Percentiles rank a stretch among this genome's conserved stretches.
Evolutionary conservation across 129 eudicot genomes (phyloP).

Genomic region (Lactuca sativa): DNA sequence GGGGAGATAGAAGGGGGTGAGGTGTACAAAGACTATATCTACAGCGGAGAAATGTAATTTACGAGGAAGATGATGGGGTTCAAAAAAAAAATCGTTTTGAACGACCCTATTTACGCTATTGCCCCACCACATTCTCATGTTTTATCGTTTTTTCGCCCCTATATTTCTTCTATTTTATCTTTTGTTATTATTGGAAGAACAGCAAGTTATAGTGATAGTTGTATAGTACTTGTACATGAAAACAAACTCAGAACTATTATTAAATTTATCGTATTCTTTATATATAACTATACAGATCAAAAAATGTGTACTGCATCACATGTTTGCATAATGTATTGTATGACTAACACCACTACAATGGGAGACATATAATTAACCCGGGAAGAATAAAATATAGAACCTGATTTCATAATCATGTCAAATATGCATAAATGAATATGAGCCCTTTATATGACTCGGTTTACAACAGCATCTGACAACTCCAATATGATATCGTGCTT

Average conservation of each 20-base stretch:
- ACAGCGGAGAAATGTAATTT: not conserved
- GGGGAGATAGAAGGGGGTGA: not conserved
- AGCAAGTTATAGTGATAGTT: not conserved
- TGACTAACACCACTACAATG: too few relatives aligned
- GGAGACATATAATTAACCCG: too few relatives aligned
- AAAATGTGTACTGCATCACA: not conserved
- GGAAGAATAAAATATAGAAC: too few relatives aligned
- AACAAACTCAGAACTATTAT: not conserved
- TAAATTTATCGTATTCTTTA: not conserved
- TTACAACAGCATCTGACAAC: too few relatives aligned
- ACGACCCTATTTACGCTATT: not conserved
- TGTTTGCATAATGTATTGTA: too few relatives aligned
- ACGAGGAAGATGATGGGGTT: not conserved
- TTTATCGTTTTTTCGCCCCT: not conserved
- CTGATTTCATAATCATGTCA: too few relatives aligned
- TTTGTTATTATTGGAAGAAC: not conserved
- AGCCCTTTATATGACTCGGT: too few relatives aligned
- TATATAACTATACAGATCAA: not conserved
- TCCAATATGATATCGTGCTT: too few relatives aligned
- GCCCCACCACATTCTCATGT: conserved; percentile 22
- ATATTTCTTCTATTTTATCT: not conserved
- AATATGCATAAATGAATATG: too few relatives aligned
- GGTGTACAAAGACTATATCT: not conserved
- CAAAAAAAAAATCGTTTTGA: not conserved
- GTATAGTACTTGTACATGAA: not conserved